Evolutionary conservation across 2,329 filamentous ascomycete species (phyloP).

Genomic region (Lasiodiplodia sp.): DNA sequence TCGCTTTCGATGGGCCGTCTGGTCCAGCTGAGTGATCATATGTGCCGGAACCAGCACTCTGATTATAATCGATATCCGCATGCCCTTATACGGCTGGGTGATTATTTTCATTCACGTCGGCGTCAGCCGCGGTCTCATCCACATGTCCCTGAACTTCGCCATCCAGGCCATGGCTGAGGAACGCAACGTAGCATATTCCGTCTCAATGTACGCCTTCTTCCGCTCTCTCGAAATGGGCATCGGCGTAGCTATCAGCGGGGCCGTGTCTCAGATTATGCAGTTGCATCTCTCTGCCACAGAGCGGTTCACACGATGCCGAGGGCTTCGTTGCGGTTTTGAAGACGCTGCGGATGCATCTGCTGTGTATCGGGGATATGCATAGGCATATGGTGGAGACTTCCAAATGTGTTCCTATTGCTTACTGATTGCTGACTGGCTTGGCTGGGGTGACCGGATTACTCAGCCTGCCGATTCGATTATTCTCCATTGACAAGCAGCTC

Average conservation of each 20-base stretch:
- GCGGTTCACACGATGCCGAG: too few relatives aligned
- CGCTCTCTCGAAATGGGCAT: slow-evolving; percentile 58
- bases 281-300: neutral
- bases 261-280: slow-evolving; percentile 48
- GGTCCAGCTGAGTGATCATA: slow-evolving; percentile 43
- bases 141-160: slow-evolving; percentile 46
- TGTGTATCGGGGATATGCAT: too few relatives aligned
- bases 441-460: too few relatives aligned
- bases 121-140: too few relatives aligned
- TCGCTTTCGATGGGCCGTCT: slow-evolving; percentile 34
- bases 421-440: too few relatives aligned
- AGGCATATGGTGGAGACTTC: too few relatives aligned
- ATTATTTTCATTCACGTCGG: too few relatives aligned
- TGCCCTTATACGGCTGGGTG: slow-evolving; percentile 38
- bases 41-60: slow-evolving; percentile 53
- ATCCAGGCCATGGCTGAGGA: slow-evolving; percentile 52
- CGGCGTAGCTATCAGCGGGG: slow-evolving; percentile 54
- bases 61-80: slow-evolving; percentile 48
- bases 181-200: slow-evolving; percentile 46
- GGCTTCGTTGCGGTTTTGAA: too few relatives aligned
- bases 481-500: too few relatives aligned
- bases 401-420: too few relatives aligned
- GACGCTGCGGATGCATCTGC: too few relatives aligned
- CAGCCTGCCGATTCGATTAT: too few relatives aligned
- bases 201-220: slow-evolving; percentile 55